phyloP scores from a whole-genome alignment of 2,329 filamentous ascomycete genomes.

The Hymenoscyphus infarciens region DNA sequence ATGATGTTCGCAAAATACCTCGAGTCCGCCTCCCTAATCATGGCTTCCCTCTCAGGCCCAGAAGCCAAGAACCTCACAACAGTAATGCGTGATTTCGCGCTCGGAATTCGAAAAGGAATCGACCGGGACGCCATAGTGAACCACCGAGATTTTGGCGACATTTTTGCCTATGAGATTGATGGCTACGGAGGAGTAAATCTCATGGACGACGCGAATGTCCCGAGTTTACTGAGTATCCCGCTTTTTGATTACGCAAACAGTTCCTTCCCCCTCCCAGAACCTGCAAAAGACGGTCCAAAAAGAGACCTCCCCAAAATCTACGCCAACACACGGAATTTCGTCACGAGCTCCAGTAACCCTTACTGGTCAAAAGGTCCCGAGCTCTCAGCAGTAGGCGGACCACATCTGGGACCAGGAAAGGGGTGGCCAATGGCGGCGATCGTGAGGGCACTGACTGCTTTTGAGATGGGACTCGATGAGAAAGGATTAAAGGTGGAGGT shows the following conservation, averaged over 20 bases:
- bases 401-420: constrained; percentile 57
- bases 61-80: constrained; percentile 45
- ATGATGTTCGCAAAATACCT: constrained; percentile 74
- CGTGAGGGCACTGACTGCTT: constrained; percentile 48
- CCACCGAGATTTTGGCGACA: constrained; percentile 59
- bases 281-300: constrained; percentile 30
- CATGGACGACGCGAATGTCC: constrained; percentile 73
- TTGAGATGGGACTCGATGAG: constrained; percentile 17
- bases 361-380: constrained; percentile 56
- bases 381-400: constrained; percentile 68
- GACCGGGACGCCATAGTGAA: constrained; percentile 66
- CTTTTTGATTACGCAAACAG: constrained; percentile 52
- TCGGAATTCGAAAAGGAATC: constrained; percentile 63
- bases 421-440: constrained; percentile 56
- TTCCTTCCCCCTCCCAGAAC: constrained; percentile 23
- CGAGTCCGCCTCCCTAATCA: constrained; percentile 47
- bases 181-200: constrained; percentile 55
- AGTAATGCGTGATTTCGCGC: constrained; percentile 55
- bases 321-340: constrained; percentile 73
- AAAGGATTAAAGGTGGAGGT: constrained; percentile 30
- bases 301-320: constrained; percentile 61
- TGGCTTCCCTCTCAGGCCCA: constrained; percentile 45
- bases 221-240: constrained; percentile 61
- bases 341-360: constrained; percentile 73
- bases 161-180: constrained; percentile 76